Base-by-base conservation (phyloP, 176 grass and related monocot genomes). In the Puya raimondii region DNA sequence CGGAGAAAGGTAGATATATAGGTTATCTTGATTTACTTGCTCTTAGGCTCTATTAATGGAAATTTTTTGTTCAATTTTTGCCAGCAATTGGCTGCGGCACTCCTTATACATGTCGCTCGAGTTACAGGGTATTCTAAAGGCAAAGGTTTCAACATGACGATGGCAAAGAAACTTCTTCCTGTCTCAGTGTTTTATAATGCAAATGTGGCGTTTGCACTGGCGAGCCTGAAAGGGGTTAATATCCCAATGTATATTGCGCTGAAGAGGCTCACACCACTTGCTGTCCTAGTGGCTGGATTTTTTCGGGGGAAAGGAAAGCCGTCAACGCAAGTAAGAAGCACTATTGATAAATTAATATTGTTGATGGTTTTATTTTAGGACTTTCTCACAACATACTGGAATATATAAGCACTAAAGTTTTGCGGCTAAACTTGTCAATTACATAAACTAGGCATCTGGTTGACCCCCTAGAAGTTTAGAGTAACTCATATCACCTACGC, bases 181-280 rank as follows among this genome's bases (percentile, higher is more conserved):
- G 4, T 96, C 18, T 96, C 93, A 2, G 58, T 96, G 49, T 96
- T 96, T 71, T 96, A 96, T 77, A 96, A 96, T 79, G 93, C 93
- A 29, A 96, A 96, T 81, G 93, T 96, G 27, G 93, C 83, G n/a
- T 96, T 96, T 71, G 93, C 93, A 74, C 59, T 96, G 13, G 93
- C 93, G 42, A 96, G 93, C 81, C 74, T 96, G 77, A 92, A 96
- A 78, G 93, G 93, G 42, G 82, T 96, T 64, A 96, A 96, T 75
- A 96, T 96, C 61, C 93, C 93, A 75, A 96, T 96, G 93, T 96
- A 96, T 68, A 96, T 96, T 79, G 93, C 93, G n/a, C 77, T 96
- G 50, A 97, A 97, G 79, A 90, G 93, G 71, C 84, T 92, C 65
- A 97, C 93, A 8, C 93, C 93, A 29, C 93, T 97, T 81, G 89